Evolutionary conservation across 2,329 filamentous ascomycete species (phyloP).

Genomic region (Clonostachys chloroleuca): DNA sequence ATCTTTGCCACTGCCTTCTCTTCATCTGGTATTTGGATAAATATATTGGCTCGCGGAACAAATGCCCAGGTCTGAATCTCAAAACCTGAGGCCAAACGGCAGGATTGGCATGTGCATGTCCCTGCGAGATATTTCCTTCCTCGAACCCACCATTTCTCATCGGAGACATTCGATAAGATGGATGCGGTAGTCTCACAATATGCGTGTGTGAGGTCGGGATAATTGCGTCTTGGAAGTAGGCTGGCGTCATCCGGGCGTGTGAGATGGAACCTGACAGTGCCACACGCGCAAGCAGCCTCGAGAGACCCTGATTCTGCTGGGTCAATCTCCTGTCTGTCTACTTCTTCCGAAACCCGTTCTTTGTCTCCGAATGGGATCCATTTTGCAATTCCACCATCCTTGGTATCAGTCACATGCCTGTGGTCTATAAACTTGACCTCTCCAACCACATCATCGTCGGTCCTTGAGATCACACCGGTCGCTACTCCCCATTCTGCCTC

Average conservation of each 20-base stretch:
- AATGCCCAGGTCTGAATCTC: conserved; percentile 66
- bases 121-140: conserved; percentile 52
- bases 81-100: conserved; percentile 55
- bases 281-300: conserved; percentile 18
- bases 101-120: conserved; percentile 58
- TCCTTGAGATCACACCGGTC: conserved; percentile 23
- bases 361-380: conserved; percentile 13
- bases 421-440: conserved; percentile 6
- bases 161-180: conserved; percentile 31
- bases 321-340: not conserved
- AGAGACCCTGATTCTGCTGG: conserved; percentile 2
- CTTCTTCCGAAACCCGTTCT: not conserved
- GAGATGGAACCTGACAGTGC: conserved; percentile 50
- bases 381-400: conserved; percentile 26
- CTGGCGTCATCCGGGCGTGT: conserved; percentile 46
- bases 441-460: not conserved
- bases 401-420: conserved; percentile 18
- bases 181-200: conserved; percentile 28
- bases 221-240: conserved; percentile 35
- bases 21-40: conserved; percentile 22
- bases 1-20: not conserved
- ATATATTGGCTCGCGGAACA: conserved; percentile 54
- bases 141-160: conserved; percentile 58
- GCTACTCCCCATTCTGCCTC: conserved; percentile 23
- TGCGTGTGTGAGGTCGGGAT: conserved; percentile 48